Conservation (phyloP, 768 basidiomycete genomes). For the Sporobolomyces pararoseus region DNA sequence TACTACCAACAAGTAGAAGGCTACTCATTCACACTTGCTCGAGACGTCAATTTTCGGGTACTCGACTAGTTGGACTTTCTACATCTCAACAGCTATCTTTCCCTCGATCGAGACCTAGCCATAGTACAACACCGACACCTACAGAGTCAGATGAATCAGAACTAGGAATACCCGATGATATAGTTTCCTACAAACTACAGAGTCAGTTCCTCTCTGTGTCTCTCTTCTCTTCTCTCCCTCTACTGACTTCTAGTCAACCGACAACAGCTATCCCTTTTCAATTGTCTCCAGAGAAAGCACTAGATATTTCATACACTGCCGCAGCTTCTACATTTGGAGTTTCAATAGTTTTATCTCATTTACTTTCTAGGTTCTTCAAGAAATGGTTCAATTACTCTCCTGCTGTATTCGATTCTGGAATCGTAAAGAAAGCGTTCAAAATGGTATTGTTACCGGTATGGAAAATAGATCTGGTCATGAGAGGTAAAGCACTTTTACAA, state of each 20-base stretch:
- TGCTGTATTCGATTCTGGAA: slow-evolving; percentile 9
- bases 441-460: slow-evolving; percentile 30
- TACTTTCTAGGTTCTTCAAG: slow-evolving; percentile 9
- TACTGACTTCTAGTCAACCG: too few species aligned
- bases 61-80: background rate
- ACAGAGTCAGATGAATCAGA: background rate
- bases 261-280: slow-evolving; percentile 35
- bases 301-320: slow-evolving; percentile 7
- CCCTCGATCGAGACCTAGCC: slow-evolving; percentile 8
- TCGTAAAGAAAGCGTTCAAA: slow-evolving; percentile 13
- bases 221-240: too few species aligned
- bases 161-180: background rate
- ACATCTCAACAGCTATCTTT: background rate
- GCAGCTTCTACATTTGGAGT: slow-evolving; percentile 28
- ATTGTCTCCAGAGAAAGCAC: background rate
- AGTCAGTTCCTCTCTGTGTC: background rate
- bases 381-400: slow-evolving; percentile 13
- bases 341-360: slow-evolving; percentile 18
- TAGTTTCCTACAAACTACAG: slow-evolving; percentile 3
- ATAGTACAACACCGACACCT: background rate
- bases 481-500: slow-evolving; percentile 23
- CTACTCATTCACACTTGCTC: too few species aligned
- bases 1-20: too few species aligned
- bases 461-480: slow-evolving; percentile 29
- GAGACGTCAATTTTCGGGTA: too few species aligned